These are phyloP conservation scores for Phytophthora tentaculata DNA, from an alignment of 352 stramenopile species.

Conservation along the genomic window DNA sequence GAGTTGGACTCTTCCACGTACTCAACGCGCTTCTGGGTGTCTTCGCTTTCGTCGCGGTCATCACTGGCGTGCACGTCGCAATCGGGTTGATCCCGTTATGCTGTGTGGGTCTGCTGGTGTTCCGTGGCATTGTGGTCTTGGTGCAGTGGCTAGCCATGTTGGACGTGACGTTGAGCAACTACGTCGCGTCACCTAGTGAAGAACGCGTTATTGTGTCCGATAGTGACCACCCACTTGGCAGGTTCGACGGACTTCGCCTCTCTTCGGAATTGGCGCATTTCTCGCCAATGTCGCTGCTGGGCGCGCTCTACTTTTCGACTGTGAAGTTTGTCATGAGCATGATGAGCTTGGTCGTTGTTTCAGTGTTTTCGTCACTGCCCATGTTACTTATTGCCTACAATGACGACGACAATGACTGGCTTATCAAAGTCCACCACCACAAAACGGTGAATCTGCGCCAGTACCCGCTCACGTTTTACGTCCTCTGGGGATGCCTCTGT, in stretches of 20 bases:
- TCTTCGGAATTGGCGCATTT: conserved; percentile 57
- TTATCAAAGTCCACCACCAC: conserved; percentile 34
- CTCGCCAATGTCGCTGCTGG: conserved; percentile 66
- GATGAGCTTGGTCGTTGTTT: conserved; percentile 44
- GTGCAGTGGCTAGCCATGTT: conserved; percentile 55
- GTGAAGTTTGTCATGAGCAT: conserved; percentile 72
- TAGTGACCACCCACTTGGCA: conserved; percentile 41
- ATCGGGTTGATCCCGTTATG: conserved; percentile 62
- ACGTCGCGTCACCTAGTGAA: conserved; percentile 39
- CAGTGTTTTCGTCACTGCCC: conserved; percentile 42
- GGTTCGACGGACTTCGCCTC: conserved; percentile 46
- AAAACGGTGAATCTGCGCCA: conserved; percentile 39
- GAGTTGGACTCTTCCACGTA: conserved; percentile 62
- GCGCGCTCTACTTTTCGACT: conserved; percentile 65
- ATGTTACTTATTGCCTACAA: conserved; percentile 25
- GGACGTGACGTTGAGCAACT: conserved; percentile 77
- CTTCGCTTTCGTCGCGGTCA: conserved; percentile 50
- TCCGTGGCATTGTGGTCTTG: conserved; percentile 53
- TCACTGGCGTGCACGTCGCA: conserved; percentile 44
- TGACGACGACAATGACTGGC: conserved; percentile 28
- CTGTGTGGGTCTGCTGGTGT: conserved; percentile 69
- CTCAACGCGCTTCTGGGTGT: conserved; percentile 69
- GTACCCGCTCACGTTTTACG: conserved; percentile 48
- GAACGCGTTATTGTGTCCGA: conserved; percentile 60
- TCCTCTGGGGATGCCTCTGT: conserved; percentile 53